A percentile compares a stretch with the other conserved stretches of the same genome.
These are phyloP conservation scores for Fusarium sp. DNA, from an alignment of 2,329 filamentous ascomycete species.

Conservation along the genomic window DNA sequence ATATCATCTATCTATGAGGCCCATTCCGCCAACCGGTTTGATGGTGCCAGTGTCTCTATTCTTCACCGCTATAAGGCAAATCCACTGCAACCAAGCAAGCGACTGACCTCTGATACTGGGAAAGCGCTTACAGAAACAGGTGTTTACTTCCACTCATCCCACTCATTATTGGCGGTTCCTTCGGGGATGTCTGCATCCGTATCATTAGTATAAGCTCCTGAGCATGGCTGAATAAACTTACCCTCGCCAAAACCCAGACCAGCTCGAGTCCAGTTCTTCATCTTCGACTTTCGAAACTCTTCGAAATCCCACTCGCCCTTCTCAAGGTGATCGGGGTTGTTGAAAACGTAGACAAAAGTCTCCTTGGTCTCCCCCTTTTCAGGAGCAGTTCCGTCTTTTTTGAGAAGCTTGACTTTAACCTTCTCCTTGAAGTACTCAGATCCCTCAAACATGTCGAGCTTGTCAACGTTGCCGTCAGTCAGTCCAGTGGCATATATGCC, in stretches of 20 bases:
- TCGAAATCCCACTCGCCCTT: slow-evolving; percentile 87
- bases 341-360: slow-evolving; percentile 74
- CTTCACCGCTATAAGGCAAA: slow-evolving; percentile 29
- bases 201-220: slow-evolving; percentile 11
- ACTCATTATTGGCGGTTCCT: slow-evolving; percentile 14
- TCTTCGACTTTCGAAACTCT: slow-evolving; percentile 81
- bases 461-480: slow-evolving; percentile 77
- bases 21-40: background rate
- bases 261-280: slow-evolving; percentile 63
- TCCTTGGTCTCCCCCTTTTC: slow-evolving; percentile 58
- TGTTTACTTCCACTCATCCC: slow-evolving; percentile 3
- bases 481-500: slow-evolving; percentile 83
- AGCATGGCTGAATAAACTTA: slow-evolving; percentile 27
- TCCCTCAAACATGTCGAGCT: slow-evolving; percentile 87
- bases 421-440: slow-evolving; percentile 71
- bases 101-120: slow-evolving; percentile 13
- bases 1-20: slow-evolving; percentile 2
- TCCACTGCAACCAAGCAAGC: slow-evolving; percentile 11
- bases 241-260: slow-evolving; percentile 57
- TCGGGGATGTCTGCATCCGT: slow-evolving; percentile 34
- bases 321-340: slow-evolving; percentile 65
- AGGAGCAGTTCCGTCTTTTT: slow-evolving; percentile 51
- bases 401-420: slow-evolving; percentile 63
- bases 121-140: slow-evolving; percentile 31
- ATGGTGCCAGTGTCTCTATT: slow-evolving; percentile 8